Evolutionary conservation across 768 basidiomycete species (phyloP).

Genomic region (Lentinula raphanica): DNA sequence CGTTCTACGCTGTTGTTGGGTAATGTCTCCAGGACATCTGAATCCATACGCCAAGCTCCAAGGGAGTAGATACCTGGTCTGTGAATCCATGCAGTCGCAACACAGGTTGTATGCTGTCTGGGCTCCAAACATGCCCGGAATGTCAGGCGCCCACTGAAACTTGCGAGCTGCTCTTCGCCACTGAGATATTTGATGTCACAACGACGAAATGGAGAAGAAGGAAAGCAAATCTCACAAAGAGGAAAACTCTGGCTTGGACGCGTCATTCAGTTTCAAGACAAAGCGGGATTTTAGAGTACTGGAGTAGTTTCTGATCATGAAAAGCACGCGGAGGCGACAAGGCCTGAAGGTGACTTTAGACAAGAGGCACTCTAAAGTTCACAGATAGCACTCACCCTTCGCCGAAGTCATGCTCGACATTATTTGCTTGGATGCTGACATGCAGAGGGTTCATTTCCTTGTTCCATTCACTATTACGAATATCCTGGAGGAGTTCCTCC

Average conservation of each 20-base stretch:
- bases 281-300: conserved; percentile 55
- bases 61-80: conserved; percentile 63
- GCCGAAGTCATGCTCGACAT: conserved; percentile 59
- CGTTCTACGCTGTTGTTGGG: conserved; percentile 1
- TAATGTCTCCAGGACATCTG: conserved; percentile 45
- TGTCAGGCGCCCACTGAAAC: conserved; percentile 63
- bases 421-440: conserved; percentile 38
- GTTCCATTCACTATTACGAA: conserved; percentile 73
- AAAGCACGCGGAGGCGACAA: conserved; percentile 45
- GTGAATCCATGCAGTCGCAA: conserved; percentile 52
- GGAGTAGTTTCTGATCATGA: conserved; percentile 71
- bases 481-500: conserved; percentile 56
- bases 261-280: conserved; percentile 17
- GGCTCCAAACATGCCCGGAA: conserved; percentile 58
- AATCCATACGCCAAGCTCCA: conserved; percentile 65
- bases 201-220: neutral
- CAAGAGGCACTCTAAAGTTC: neutral
- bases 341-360: conserved; percentile 35
- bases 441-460: conserved; percentile 71
- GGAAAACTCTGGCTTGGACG: neutral
- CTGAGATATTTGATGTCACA: neutral
- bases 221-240: neutral
- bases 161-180: conserved; percentile 44
- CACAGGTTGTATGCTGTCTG: conserved; percentile 35
- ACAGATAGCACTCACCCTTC: conserved; percentile 50